Evolutionary conservation across 495 filamentous ascomycete genomes (phyloP).

Genomic region (Chlorociboria aeruginascens): DNA sequence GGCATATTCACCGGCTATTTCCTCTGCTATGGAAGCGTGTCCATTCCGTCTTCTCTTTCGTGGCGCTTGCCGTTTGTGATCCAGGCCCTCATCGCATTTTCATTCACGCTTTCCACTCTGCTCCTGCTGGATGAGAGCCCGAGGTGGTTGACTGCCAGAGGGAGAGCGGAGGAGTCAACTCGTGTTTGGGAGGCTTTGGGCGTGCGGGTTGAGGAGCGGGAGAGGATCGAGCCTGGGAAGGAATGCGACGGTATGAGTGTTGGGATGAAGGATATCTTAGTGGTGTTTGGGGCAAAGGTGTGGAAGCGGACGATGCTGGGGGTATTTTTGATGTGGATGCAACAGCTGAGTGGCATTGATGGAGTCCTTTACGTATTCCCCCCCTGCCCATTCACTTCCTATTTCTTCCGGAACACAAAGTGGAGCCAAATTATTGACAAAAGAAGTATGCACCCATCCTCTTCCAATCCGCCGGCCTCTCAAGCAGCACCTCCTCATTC

Average conservation of each 20-base stretch:
- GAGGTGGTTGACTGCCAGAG: constrained; percentile 28
- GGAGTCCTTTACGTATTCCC: constrained; percentile 37
- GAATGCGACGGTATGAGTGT: constrained; percentile 1
- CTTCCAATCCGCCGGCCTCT: constrained; percentile 38
- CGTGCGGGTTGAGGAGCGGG: constrained; percentile 35
- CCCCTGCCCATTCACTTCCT: no score
- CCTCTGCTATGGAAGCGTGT: constrained; percentile 45
- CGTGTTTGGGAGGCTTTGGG: constrained; percentile 33
- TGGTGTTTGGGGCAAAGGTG: constrained; percentile 30
- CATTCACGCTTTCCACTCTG: constrained; percentile 26
- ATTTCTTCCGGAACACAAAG: background rate
- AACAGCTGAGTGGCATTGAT: constrained; percentile 39
- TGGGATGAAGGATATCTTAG: constrained; percentile 3
- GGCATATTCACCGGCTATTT: constrained; percentile 47
- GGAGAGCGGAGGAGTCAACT: constrained; percentile 24
- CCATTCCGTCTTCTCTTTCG: constrained; percentile 36
- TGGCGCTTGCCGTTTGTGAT: constrained; percentile 45
- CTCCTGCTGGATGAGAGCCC: constrained; percentile 30
- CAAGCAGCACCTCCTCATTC: constrained; percentile 30
- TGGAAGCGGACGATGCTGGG: constrained; percentile 29
- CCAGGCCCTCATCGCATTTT: constrained; percentile 29
- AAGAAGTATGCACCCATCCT: constrained; percentile 35
- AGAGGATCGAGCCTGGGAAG: constrained; percentile 26
- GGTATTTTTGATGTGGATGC: constrained; percentile 36
- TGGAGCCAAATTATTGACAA: background rate